phyloP scores from a whole-genome alignment of 495 filamentous ascomycete genomes.

The Ramalina intermedia region DNA sequence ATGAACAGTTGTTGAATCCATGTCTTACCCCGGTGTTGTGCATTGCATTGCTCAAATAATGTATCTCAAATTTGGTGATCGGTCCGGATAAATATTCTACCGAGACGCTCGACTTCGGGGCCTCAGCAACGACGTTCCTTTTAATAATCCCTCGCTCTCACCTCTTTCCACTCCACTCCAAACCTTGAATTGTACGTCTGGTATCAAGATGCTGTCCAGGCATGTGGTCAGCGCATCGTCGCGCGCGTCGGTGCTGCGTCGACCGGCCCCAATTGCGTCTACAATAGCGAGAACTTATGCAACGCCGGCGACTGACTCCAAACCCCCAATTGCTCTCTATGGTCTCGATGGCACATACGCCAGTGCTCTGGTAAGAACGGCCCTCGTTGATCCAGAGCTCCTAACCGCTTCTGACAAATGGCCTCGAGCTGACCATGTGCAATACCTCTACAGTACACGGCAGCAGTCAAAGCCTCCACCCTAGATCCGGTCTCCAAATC shows the following conservation, averaged over 20 bases:
- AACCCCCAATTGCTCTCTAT: constrained; percentile 80
- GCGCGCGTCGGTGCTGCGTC: constrained; percentile 4
- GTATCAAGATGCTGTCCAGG: constrained; percentile 11
- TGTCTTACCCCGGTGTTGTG: too few species aligned
- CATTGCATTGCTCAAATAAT: too few species aligned
- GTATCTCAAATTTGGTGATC: too few species aligned
- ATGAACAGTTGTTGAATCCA: too few species aligned
- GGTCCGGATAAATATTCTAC: background rate
- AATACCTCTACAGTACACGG: constrained; percentile 61
- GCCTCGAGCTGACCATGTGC: background rate
- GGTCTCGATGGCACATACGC: constrained; percentile 97
- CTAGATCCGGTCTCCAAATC: constrained; percentile 73
- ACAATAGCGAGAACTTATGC: constrained; percentile 57
- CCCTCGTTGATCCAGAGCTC: constrained; percentile 3
- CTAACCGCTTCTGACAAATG: background rate
- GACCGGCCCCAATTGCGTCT: constrained; percentile 30
- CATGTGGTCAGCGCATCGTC: constrained; percentile 3
- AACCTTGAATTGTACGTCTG: background rate
- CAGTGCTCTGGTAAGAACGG: constrained; percentile 72
- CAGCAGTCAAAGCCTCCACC: constrained; percentile 67
- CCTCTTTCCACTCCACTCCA: background rate
- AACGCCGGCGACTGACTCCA: constrained; percentile 49
- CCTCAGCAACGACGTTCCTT: background rate
- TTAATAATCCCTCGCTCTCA: background rate
- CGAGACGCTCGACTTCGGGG: background rate